A percentile compares a stretch with the other conserved stretches of the same genome.
Conservation (phyloP, 192 early-diverging fungal genomes). For the Coemansia pectinata region DNA sequence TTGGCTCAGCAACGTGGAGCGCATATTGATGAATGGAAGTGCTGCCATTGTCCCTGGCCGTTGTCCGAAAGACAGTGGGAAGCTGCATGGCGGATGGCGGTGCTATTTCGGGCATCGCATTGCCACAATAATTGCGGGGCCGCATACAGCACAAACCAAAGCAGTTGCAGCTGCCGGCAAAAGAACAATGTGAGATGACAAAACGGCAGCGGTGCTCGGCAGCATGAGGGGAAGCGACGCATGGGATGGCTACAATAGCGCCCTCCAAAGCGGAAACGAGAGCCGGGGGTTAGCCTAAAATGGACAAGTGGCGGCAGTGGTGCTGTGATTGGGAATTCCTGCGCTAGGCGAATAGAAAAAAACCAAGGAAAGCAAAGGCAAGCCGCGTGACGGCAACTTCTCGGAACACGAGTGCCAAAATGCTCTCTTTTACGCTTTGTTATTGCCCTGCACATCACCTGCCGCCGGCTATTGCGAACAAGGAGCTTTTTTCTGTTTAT, state of each 20-base stretch:
- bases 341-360: not conserved
- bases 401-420: conserved; percentile 35
- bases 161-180: not conserved
- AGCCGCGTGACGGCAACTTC: conserved; percentile 40
- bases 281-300: not conserved
- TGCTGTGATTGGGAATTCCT: not conserved
- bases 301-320: not conserved
- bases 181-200: not conserved
- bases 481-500: not conserved
- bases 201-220: conserved; percentile 1
- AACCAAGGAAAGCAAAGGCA: not conserved
- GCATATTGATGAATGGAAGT: not conserved
- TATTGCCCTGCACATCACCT: conserved; percentile 13
- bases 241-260: not conserved
- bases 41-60: not conserved
- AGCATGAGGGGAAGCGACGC: not conserved
- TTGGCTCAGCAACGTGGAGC: not conserved
- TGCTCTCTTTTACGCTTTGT: conserved; percentile 15
- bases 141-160: not conserved
- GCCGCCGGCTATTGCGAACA: conserved; percentile 20
- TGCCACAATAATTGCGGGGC: conserved; percentile 8
- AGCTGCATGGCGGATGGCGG: not conserved
- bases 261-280: not conserved
- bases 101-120: not conserved
- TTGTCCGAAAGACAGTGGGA: not conserved